Evolutionary conservation across 805 yeast genomes (phyloP), one percentile per base, ranked within the genome.

Genomic region (Starmerella geochares): DNA sequence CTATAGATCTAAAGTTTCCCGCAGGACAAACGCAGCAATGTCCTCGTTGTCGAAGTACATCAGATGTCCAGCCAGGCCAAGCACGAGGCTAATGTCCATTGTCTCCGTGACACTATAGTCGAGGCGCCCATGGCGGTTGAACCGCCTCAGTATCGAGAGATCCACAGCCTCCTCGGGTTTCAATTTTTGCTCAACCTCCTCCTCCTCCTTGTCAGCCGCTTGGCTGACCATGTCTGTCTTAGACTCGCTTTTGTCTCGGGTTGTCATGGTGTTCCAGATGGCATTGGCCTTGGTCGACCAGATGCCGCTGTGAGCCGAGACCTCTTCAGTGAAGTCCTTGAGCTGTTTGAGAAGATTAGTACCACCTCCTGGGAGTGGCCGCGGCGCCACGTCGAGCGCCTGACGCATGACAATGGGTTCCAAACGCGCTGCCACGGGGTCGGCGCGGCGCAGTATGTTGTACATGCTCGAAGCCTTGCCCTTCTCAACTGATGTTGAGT

Each of bases 371-470:
- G 85, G 82, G 14, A 83, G 72, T 16, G 67, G 66, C 48, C 71
- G 77, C 0, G 90, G 84, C 54, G 73, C 71, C 49, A 72, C 65
- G 8, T 69, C 62, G 0, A 78, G 67, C 55, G 80, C 52, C 61
- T 65, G 19, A 73, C 58, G 70, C 52, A 70, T 66, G 4, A 88
- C 74, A 50, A 90, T 67, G 1, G 98, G 98, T 64, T 90, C 98
- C 51, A 88, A 67, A 49, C 97, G 71, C 60, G 88, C 86, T 0
- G 90, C 88, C 36, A 92, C 81, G 0, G 96, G 95, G 62, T 90
- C 98, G 56, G 94, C 81, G 0, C 90, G 85, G 58, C 90, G 94
- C 67, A 83, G 86, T 5, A 92, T 67, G 61, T 90, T 90, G 67
- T 83, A 92, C 38, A 83, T 64, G 56, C 80, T 78, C 5, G 67